Percentiles rank a stretch among this genome's conserved stretches.
phyloP scores from a whole-genome alignment of 2,329 filamentous ascomycete species.

The Rhynchosporium graminicola region DNA sequence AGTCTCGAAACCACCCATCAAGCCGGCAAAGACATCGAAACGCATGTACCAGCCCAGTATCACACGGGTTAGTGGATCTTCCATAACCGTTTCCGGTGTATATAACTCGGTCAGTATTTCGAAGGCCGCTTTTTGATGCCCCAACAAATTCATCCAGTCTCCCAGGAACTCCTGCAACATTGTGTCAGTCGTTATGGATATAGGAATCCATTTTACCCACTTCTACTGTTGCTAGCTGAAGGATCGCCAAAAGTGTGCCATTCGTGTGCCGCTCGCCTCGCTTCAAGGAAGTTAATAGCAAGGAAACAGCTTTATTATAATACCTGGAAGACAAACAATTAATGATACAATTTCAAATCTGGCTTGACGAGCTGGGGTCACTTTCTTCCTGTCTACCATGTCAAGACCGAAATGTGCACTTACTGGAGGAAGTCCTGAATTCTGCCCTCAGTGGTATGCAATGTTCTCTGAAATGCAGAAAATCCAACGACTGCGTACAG shows the following conservation, averaged over 20 bases:
- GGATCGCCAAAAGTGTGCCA: slow-evolving; percentile 78
- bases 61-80: slow-evolving; percentile 69
- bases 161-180: slow-evolving; percentile 80
- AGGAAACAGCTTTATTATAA: slow-evolving; percentile 83
- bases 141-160: slow-evolving; percentile 91
- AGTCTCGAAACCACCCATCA: slow-evolving; percentile 78
- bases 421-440: slow-evolving; percentile 79
- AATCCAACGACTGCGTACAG: slow-evolving; percentile 88
- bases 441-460: slow-evolving; percentile 69
- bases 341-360: neutral
- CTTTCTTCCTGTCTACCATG: neutral
- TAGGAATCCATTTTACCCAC: slow-evolving; percentile 49
- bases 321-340: slow-evolving; percentile 41
- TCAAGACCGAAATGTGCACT: neutral
- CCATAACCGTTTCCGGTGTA: slow-evolving; percentile 71
- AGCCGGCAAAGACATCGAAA: slow-evolving; percentile 81
- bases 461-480: slow-evolving; percentile 79
- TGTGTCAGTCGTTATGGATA: neutral
- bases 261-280: slow-evolving; percentile 70
- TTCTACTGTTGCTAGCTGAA: slow-evolving; percentile 93
- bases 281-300: slow-evolving; percentile 71
- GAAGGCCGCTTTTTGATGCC: slow-evolving; percentile 87
- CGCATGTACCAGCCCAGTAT: slow-evolving; percentile 87
- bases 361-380: neutral
- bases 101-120: slow-evolving; percentile 78